Conservation (phyloP, 1,284 basidiomycete genomes). For the Clitocybe nebularis region DNA sequence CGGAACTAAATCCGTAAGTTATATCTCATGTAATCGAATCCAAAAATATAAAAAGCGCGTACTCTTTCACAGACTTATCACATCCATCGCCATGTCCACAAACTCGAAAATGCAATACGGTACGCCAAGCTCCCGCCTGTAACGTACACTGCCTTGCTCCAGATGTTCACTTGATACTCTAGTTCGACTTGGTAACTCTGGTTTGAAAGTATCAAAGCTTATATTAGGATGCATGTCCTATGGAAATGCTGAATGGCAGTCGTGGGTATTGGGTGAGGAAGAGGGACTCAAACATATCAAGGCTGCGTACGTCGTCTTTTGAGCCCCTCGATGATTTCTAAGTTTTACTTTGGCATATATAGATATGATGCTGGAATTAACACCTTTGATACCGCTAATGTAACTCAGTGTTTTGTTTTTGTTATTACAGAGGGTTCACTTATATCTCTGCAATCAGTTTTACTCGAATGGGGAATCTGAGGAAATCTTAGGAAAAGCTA, state of each 20-base stretch:
- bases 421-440: too few relatives aligned
- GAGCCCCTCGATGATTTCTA: not conserved
- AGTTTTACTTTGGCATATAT: not conserved
- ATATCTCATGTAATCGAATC: too few relatives aligned
- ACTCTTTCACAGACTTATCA: too few relatives aligned
- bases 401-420: not conserved
- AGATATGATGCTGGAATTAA: slow-evolving; percentile 64
- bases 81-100: too few relatives aligned
- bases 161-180: too few relatives aligned
- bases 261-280: not conserved
- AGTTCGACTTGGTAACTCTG: slow-evolving; percentile 2
- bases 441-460: too few relatives aligned
- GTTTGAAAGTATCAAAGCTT: slow-evolving; percentile 1
- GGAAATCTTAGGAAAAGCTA: slow-evolving; percentile 73
- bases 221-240: slow-evolving; percentile 3
- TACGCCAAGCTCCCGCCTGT: slow-evolving; percentile 20
- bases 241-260: not conserved
- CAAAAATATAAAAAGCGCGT: too few relatives aligned
- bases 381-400: slow-evolving; percentile 66
- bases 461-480: slow-evolving; percentile 77
- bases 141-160: not conserved
- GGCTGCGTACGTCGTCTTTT: slow-evolving; percentile 12
- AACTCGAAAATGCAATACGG: not conserved
- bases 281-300: slow-evolving; percentile 7
- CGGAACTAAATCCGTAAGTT: too few relatives aligned